A percentile compares a stretch with the other conserved stretches of the same genome.
These are phyloP conservation scores for Rhodotorula sp. DNA, from an alignment of 1,284 basidiomycete species.

Conservation along the genomic window DNA sequence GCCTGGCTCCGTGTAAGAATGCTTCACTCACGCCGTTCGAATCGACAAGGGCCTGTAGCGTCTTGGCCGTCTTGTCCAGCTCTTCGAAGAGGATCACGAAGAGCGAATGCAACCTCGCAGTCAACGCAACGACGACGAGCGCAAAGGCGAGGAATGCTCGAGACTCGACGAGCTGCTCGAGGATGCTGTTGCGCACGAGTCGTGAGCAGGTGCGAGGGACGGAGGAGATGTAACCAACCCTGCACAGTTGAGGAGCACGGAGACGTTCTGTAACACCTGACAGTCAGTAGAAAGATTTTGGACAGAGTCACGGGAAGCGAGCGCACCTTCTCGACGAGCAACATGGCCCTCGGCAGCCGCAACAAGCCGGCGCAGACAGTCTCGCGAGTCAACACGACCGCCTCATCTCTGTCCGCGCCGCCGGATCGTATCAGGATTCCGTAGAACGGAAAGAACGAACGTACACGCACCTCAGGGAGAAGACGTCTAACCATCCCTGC, in stretches of 20 bases:
- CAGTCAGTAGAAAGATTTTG: not conserved
- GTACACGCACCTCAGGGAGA: constrained; percentile 23
- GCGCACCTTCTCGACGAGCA: constrained; percentile 31
- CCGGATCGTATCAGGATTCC: not conserved
- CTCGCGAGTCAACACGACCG: not conserved
- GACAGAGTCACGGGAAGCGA: not conserved
- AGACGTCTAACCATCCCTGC: constrained; percentile 7
- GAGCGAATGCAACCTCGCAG: constrained; percentile 29
- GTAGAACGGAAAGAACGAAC: not conserved
- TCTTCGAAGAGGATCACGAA: constrained; percentile 20
- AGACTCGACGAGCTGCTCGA: constrained; percentile 37
- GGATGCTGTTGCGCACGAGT: constrained; percentile 16
- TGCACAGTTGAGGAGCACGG: constrained; percentile 20
- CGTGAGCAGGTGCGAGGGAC: not conserved
- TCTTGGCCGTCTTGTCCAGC: not conserved
- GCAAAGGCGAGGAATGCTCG: constrained; percentile 35
- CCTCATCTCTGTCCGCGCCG: constrained; percentile 24
- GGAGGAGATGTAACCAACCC: constrained; percentile 3
- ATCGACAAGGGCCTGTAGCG: constrained; percentile 20
- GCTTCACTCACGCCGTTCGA: constrained; percentile 14
- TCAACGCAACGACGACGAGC: constrained; percentile 29
- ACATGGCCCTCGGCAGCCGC: constrained; percentile 13
- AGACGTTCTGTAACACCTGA: constrained; percentile 1
- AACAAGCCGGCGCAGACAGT: constrained; percentile 7
- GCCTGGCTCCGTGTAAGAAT: not conserved